These are phyloP conservation scores for Adansonia grandidieri DNA, from an alignment of 441 rosid species.

Conservation along the genomic window DNA sequence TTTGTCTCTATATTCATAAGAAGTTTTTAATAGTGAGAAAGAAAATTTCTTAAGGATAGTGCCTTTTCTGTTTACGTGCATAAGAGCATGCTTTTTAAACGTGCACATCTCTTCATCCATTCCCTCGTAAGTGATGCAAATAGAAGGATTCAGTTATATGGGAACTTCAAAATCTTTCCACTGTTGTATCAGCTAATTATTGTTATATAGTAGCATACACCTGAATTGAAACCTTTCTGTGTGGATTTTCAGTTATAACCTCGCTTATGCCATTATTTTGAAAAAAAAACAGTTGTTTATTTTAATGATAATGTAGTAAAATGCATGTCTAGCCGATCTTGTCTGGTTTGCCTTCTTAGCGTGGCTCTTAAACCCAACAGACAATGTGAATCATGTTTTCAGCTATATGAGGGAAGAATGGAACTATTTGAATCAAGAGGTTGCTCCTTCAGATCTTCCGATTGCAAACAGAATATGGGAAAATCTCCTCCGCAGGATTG, in stretches of 20 bases:
- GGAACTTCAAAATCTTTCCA: not conserved
- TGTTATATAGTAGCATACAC: not conserved
- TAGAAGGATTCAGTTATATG: not conserved
- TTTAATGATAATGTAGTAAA: not conserved
- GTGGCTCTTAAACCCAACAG: constrained; percentile 18
- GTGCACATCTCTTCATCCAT: not conserved
- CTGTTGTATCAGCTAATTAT: not conserved
- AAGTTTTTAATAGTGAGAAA: not conserved
- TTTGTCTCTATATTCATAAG: not conserved
- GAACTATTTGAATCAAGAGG: constrained; percentile 60
- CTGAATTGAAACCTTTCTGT: not conserved
- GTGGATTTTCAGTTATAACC: not conserved
- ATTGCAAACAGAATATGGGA: constrained; percentile 66
- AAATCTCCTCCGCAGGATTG: constrained; percentile 59
- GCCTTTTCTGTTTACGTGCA: not conserved
- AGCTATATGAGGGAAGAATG: constrained; percentile 85
- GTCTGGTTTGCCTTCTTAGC: constrained; percentile 18
- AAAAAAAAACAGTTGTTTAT: not conserved
- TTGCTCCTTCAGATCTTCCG: constrained; percentile 54
- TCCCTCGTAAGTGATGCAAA: not conserved
- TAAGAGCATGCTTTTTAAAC: not conserved
- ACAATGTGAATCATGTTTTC: constrained; percentile 30
- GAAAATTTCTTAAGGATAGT: not conserved
- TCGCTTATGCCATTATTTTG: not conserved
- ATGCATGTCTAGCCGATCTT: not conserved